phyloP scores from a whole-genome alignment of 1,139 yeast species.

The Magnusiomyces tetraspermus region DNA sequence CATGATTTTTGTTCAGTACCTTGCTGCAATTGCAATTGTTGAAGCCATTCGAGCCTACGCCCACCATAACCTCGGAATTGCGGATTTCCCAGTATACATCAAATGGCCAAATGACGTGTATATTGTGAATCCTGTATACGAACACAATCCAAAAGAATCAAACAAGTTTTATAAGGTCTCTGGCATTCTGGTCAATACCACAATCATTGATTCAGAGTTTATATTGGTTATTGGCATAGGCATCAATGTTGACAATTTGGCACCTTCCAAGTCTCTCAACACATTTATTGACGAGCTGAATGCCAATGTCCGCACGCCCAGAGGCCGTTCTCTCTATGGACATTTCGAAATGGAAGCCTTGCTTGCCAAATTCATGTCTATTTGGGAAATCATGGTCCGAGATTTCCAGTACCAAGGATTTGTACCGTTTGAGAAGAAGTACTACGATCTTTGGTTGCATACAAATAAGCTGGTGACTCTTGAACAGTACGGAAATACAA shows the following conservation, averaged over 20 bases:
- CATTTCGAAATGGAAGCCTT: slow-evolving; percentile 44
- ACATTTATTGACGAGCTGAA: slow-evolving; percentile 51
- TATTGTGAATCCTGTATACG: slow-evolving; percentile 53
- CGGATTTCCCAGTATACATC: slow-evolving; percentile 62
- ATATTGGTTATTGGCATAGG: slow-evolving; percentile 75
- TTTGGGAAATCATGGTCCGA: slow-evolving; percentile 52
- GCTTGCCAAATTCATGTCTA: slow-evolving; percentile 58
- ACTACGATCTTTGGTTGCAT: slow-evolving; percentile 85
- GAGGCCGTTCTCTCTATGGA: slow-evolving; percentile 35
- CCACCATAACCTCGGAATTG: slow-evolving; percentile 43
- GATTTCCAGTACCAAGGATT: slow-evolving; percentile 60
- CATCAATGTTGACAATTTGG: slow-evolving; percentile 70
- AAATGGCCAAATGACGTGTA: slow-evolving; percentile 98
- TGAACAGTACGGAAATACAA: slow-evolving; percentile 39
- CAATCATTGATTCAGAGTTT: slow-evolving; percentile 47
- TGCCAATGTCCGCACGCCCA: slow-evolving; percentile 33
- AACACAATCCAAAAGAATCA: neutral
- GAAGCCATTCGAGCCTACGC: slow-evolving; percentile 65
- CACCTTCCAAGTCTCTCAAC: slow-evolving; percentile 87
- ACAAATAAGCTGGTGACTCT: slow-evolving; percentile 50
- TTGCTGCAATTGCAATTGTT: slow-evolving; percentile 73
- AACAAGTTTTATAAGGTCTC: slow-evolving; percentile 57
- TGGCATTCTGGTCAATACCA: slow-evolving; percentile 79
- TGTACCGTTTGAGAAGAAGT: slow-evolving; percentile 55
- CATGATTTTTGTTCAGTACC: slow-evolving; percentile 77